Percentiles rank a stretch among this genome's conserved stretches.
Evolutionary conservation across 495 filamentous ascomycete species (phyloP).

Genomic region (Podospora conica): DNA sequence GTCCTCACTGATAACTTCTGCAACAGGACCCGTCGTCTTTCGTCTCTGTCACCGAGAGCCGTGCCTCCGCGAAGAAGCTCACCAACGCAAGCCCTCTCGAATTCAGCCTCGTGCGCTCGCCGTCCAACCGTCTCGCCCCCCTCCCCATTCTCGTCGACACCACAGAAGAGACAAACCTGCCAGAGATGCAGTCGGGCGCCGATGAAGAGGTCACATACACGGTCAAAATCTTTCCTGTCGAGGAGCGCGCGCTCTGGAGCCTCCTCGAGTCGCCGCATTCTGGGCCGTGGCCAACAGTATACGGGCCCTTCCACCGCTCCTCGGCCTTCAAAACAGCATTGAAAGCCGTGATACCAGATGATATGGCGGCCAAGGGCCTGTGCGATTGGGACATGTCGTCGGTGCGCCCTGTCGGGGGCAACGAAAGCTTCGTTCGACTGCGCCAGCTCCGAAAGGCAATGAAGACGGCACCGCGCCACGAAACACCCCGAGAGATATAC

Average conservation of each 20-base stretch:
- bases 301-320: conserved; percentile 1
- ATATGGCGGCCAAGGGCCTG: conserved; percentile 33
- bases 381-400: conserved; percentile 35
- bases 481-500: background rate
- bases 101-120: background rate
- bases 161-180: background rate
- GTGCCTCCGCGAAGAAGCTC: conserved; percentile 14
- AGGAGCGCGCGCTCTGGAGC: conserved; percentile 30
- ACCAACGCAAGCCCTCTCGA: background rate
- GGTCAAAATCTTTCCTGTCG: conserved; percentile 31
- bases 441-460: background rate
- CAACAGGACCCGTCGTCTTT: conserved; percentile 35
- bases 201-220: conserved; percentile 26
- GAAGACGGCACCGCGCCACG: background rate
- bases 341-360: conserved; percentile 27
- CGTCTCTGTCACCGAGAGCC: conserved; percentile 30
- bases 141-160: background rate
- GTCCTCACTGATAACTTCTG: background rate
- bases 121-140: background rate
- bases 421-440: background rate
- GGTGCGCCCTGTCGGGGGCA: background rate
- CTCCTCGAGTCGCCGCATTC: conserved; percentile 35
- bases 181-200: background rate
- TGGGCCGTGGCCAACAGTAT: conserved; percentile 33
- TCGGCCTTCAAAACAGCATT: conserved; percentile 30